A percentile compares a stretch with the other conserved stretches of the same genome.
phyloP scores from a whole-genome alignment of 805 yeast genomes.

The Ogataea siamensis region DNA sequence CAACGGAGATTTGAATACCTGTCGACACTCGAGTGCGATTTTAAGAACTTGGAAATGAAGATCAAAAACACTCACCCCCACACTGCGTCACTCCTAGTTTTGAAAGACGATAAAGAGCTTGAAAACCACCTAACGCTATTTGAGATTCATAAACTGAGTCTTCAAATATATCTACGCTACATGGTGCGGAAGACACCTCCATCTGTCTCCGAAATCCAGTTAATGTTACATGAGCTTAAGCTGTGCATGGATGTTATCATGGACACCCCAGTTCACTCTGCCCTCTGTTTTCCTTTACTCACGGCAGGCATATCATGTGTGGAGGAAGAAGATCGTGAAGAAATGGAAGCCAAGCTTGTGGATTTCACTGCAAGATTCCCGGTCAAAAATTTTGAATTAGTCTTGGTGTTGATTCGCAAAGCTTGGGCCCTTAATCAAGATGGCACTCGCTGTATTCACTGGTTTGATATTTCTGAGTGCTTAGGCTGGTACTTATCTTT shows the following conservation, averaged over 20 bases:
- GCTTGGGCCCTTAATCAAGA: conserved; percentile 35
- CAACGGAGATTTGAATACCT: conserved; percentile 9
- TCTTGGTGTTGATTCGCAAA: conserved; percentile 32
- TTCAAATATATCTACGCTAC: conserved; percentile 22
- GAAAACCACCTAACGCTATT: conserved; percentile 35
- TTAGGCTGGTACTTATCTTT: conserved; percentile 35
- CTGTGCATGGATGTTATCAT: conserved; percentile 17
- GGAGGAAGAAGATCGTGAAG: conserved; percentile 22
- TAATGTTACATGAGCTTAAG: conserved; percentile 16
- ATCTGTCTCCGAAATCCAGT: conserved; percentile 22
- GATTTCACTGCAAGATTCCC: conserved; percentile 30
- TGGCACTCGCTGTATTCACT: conserved; percentile 35
- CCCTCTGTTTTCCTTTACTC: conserved; percentile 36
- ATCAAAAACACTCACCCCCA: conserved; percentile 21
- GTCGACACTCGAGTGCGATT: conserved; percentile 9
- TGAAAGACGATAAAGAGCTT: conserved; percentile 26
- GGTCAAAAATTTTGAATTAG: conserved; percentile 33
- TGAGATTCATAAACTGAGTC: conserved; percentile 29
- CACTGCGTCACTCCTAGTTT: conserved; percentile 13
- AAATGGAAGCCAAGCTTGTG: conserved; percentile 25
- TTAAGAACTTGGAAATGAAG: conserved; percentile 11
- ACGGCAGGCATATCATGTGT: conserved; percentile 31
- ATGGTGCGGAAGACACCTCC: conserved; percentile 21
- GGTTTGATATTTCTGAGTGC: conserved; percentile 35
- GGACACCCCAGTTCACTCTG: conserved; percentile 20